These are phyloP conservation scores for Cercospora citrullina DNA, from an alignment of 2,329 filamentous ascomycete genomes.

Conservation along the genomic window DNA sequence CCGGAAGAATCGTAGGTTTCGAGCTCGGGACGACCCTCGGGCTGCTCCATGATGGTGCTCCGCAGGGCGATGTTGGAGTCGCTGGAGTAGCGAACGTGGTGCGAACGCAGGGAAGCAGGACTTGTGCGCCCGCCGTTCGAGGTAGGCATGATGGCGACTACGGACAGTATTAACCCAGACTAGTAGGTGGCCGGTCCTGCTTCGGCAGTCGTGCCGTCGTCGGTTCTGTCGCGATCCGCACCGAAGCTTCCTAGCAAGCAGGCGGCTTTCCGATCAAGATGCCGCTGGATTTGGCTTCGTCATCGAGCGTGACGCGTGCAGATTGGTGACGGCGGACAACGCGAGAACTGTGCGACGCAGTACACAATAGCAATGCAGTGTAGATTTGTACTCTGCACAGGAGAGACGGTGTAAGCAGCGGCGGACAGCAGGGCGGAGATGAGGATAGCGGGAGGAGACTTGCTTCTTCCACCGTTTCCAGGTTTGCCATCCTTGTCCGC, in stretches of 20 bases:
- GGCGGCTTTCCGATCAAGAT: constrained; percentile 9
- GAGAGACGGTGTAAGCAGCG: background rate
- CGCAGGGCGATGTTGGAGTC: constrained; percentile 22
- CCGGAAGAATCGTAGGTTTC: constrained; percentile 37
- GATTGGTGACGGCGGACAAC: background rate
- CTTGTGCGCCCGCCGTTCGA: constrained; percentile 1
- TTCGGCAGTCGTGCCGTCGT: constrained; percentile 8
- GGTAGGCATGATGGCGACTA: constrained; percentile 11
- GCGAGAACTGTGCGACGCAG: background rate
- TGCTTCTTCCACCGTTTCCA: constrained; percentile 7
- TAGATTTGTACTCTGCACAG: background rate
- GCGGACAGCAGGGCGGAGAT: background rate
- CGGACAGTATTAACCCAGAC: background rate
- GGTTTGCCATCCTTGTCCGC: constrained; percentile 6
- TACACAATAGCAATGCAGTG: background rate
- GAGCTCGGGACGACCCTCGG: constrained; percentile 34
- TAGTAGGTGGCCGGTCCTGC: constrained; percentile 7
- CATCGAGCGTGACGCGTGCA: constrained; percentile 9
- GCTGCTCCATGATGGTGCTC: constrained; percentile 38
- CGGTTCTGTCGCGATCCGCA: background rate
- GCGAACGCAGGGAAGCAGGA: constrained; percentile 15
- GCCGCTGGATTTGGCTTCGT: constrained; percentile 8
- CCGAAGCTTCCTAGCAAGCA: background rate
- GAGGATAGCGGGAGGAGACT: background rate
- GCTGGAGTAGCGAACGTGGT: constrained; percentile 28